Conservation (phyloP, 768 basidiomycete species). For the Naganishia antarctica region DNA sequence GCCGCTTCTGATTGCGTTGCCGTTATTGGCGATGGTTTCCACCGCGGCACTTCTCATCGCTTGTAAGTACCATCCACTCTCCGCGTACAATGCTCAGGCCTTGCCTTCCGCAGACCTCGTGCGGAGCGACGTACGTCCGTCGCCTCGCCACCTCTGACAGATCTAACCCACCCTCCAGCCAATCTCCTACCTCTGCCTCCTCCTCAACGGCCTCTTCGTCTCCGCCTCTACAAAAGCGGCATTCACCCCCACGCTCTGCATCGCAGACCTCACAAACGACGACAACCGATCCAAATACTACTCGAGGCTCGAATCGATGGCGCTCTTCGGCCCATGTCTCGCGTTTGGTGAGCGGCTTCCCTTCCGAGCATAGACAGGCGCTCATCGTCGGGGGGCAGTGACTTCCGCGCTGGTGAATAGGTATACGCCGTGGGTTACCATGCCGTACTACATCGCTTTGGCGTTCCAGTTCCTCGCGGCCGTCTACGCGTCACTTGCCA, state of each 20-base stretch:
- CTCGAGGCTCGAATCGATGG: slow-evolving; percentile 40
- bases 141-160: background rate
- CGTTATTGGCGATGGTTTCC: slow-evolving; percentile 37
- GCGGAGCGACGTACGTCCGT: slow-evolving; percentile 1
- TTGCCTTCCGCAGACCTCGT: background rate
- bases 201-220: slow-evolving; percentile 37
- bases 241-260: slow-evolving; percentile 38
- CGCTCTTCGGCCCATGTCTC: slow-evolving; percentile 37
- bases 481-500: slow-evolving; percentile 33
- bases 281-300: slow-evolving; percentile 37
- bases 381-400: no score
- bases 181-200: slow-evolving; percentile 36
- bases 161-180: slow-evolving; percentile 17
- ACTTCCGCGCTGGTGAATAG: slow-evolving; percentile 37
- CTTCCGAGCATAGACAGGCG: no score
- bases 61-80: slow-evolving; percentile 28
- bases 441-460: slow-evolving; percentile 41
- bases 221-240: slow-evolving; percentile 40
- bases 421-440: slow-evolving; percentile 34
- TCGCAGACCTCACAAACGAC: slow-evolving; percentile 37
- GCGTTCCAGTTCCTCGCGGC: slow-evolving; percentile 34
- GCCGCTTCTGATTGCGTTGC: slow-evolving; percentile 36
- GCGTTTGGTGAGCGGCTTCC: slow-evolving; percentile 31
- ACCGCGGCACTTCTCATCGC: slow-evolving; percentile 36
- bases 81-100: slow-evolving; percentile 14